Base-by-base conservation (phyloP, 2,329 filamentous ascomycete species). In the Beauveria brongniartii region DNA sequence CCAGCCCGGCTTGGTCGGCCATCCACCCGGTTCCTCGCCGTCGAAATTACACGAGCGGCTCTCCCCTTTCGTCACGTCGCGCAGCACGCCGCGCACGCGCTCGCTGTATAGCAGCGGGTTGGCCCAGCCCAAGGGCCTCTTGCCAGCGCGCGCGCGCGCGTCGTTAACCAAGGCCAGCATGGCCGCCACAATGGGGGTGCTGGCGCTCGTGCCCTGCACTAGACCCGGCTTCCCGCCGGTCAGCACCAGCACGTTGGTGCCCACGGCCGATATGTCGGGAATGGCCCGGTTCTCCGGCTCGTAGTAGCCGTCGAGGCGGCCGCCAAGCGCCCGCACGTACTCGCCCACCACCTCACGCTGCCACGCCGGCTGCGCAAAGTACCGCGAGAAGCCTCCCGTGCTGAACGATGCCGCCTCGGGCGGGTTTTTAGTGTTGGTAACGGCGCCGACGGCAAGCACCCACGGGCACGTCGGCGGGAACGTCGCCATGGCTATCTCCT, bases 401-500 rank as follows among this genome's bases (percentile, higher is more conserved):
- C 77, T 80, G 67, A 77, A 80, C n/a, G 65, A 65, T 2, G 80
- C 75, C 2, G 74, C 80, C 2, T 65, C 68, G 12, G 79, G 74
- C 0, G 75, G 75, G 4, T 72, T 68, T 3, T 66, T 65, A 2
- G 65, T 65, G 64, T 74, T 74, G 44, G 63, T 68, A 1, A 84
- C 86, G 1, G 82, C 87, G 7, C 88, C 88, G 1, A 90, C 82
- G 2, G 80, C 74, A 0, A 88, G 90, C 8, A 90, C 81, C 70
- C 83, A 90, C 0, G 87, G 87, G 66, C 88, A 91, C 0, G 81
- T 80, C 0, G 81, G 82, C 0, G 88, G 88, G 71, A 90, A 91
- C 5, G 78, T 80, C 1, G 85, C 79, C 34, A 84, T 74, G 67
- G 87, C 84, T 22, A 79, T 76, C 10, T 79, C 79, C 1, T 75